Conservation (phyloP, 345 rosid species). For the Pugionium dolabratum region DNA sequence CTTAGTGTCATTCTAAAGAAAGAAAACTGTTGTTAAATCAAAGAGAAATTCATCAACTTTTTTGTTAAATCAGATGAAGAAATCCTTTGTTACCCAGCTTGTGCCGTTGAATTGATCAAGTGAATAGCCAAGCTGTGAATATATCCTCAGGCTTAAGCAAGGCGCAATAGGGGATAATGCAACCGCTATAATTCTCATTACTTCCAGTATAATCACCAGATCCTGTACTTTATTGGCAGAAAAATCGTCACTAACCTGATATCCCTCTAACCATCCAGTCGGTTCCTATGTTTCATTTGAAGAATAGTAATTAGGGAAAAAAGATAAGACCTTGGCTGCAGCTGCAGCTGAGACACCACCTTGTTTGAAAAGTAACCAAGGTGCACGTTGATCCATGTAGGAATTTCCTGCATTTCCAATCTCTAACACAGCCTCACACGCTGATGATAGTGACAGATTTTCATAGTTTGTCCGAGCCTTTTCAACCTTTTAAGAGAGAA, state of each 20-base stretch:
- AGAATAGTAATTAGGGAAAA: slow-evolving; percentile 1
- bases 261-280: background rate
- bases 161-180: slow-evolving; percentile 81
- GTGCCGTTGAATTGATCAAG: slow-evolving; percentile 50
- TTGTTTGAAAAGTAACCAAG: slow-evolving; percentile 89
- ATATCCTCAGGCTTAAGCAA: slow-evolving; percentile 65
- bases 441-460: slow-evolving; percentile 65
- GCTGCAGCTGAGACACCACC: slow-evolving; percentile 78
- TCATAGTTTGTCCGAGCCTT: slow-evolving; percentile 66
- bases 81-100: slow-evolving; percentile 59
- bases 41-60: background rate
- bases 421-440: slow-evolving; percentile 84
- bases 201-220: slow-evolving; percentile 81
- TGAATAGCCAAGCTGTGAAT: slow-evolving; percentile 83
- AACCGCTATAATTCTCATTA: slow-evolving; percentile 79
- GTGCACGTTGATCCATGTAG: slow-evolving; percentile 79
- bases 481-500: slow-evolving; percentile 51
- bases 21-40: background rate
- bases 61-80: background rate
- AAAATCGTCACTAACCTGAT: slow-evolving; percentile 14
- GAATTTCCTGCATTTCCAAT: slow-evolving; percentile 87
- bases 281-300: slow-evolving; percentile 2
- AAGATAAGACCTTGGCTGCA: slow-evolving; percentile 74
- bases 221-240: slow-evolving; percentile 49
- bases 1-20: slow-evolving; percentile 60